Percentiles rank a stretch among this genome's conserved stretches.
Evolutionary conservation across 257 asterid genomes (phyloP).

Genomic region (Penstemon barbatus): DNA sequence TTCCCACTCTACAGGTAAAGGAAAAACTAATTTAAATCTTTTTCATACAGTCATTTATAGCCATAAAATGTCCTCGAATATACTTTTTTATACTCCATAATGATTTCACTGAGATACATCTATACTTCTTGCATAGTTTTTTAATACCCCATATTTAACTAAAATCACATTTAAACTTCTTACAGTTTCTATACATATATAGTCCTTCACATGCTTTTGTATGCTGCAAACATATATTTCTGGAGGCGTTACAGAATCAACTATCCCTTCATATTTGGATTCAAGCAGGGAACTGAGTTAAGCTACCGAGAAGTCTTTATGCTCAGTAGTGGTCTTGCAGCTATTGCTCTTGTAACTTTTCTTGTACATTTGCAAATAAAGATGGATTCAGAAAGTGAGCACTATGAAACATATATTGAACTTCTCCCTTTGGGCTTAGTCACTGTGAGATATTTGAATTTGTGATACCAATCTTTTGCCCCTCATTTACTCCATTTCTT

Average conservation of each 20-base stretch:
- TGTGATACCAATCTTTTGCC: constrained; percentile 18
- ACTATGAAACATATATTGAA: constrained; percentile 46
- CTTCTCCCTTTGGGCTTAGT: constrained; percentile 71
- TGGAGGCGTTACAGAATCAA: constrained; percentile 87
- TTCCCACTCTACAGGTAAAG: constrained; percentile 79
- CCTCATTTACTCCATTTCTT: constrained; percentile 15
- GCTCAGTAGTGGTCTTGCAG: constrained; percentile 68
- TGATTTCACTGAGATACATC: neutral
- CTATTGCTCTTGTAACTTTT: constrained; percentile 64
- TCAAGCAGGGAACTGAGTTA: constrained; percentile 77
- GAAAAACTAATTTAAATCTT: neutral
- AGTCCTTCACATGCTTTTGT: constrained; percentile 71
- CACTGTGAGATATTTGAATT: constrained; percentile 44
- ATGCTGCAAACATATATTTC: constrained; percentile 73
- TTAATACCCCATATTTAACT: constrained; percentile 14
- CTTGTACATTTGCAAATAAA: constrained; percentile 71
- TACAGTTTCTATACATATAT: constrained; percentile 72
- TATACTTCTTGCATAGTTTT: neutral
- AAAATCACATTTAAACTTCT: constrained; percentile 28
- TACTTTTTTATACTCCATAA: neutral
- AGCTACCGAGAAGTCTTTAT: constrained; percentile 76
- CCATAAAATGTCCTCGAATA: too few species aligned
- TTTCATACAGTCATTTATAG: neutral
- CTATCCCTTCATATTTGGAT: constrained; percentile 81
- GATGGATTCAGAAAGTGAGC: constrained; percentile 51